A percentile compares a stretch with the other conserved stretches of the same genome.
Conservation (phyloP, 805 yeast species). For the Schwanniomyces vanrijiae region DNA sequence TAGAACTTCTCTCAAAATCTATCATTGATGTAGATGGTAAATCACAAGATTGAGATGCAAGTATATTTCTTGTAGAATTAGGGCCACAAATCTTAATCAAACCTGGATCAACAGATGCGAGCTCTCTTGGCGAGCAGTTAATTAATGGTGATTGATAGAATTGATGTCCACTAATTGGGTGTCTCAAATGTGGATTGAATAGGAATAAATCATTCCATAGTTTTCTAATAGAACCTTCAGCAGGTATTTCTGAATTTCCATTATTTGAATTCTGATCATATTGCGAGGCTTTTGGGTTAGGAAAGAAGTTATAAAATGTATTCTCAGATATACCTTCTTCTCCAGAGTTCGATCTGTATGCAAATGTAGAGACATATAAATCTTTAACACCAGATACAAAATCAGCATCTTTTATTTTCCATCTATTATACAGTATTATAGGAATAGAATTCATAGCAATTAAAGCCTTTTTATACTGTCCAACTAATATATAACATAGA, state of each 20-base stretch:
- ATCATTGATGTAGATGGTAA: constrained; percentile 24
- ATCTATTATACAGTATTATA: constrained; percentile 49
- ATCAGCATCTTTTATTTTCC: constrained; percentile 28
- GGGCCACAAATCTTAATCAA: constrained; percentile 29
- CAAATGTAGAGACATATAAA: constrained; percentile 20
- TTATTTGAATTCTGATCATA: not conserved
- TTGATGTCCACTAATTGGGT: constrained; percentile 34
- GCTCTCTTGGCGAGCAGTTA: constrained; percentile 30
- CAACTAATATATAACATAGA: constrained; percentile 54
- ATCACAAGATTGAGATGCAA: constrained; percentile 34
- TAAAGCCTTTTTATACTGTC: constrained; percentile 60
- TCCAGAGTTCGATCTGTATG: constrained; percentile 13
- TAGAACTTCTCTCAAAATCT: constrained; percentile 33
- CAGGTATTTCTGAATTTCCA: constrained; percentile 1
- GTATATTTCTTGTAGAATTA: constrained; percentile 20
- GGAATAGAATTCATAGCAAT: constrained; percentile 75
- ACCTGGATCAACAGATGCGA: constrained; percentile 34
- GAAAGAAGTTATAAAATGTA: constrained; percentile 27
- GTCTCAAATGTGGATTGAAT: constrained; percentile 30
- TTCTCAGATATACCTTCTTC: constrained; percentile 29
- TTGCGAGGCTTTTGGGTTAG: constrained; percentile 17
- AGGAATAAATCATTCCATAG: constrained; percentile 34
- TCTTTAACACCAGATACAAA: constrained; percentile 25
- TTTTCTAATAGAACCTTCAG: constrained; percentile 28
- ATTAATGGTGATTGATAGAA: constrained; percentile 37